Evolutionary conservation across 352 stramenopile genomes (phyloP).

Genomic region (Globisporangium cylindrosporum): DNA sequence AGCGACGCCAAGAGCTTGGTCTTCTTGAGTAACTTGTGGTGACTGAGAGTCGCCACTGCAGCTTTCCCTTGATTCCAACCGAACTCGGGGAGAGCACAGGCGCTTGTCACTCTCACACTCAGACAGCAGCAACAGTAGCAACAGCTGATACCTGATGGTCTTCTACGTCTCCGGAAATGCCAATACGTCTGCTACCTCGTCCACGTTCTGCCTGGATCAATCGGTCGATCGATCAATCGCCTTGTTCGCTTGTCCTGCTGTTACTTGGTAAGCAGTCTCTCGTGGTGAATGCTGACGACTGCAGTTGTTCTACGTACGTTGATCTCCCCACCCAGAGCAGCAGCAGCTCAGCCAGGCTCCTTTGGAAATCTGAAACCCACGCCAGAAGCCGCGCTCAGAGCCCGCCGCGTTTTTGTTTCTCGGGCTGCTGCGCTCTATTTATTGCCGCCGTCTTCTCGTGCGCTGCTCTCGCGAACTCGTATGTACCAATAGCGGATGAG

Average conservation of each 20-base stretch:
- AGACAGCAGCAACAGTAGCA: neutral
- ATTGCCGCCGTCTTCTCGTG: neutral
- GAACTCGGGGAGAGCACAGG: neutral
- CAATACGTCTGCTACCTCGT: neutral
- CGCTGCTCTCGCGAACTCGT: neutral
- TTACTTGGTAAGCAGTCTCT: conserved; percentile 5
- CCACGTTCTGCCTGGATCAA: neutral
- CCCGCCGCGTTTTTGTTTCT: neutral
- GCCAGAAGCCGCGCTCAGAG: neutral
- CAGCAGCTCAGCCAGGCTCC: neutral
- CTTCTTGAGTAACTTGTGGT: conserved; percentile 18
- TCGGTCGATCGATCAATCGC: neutral
- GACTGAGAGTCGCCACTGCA: conserved; percentile 8
- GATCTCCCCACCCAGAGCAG: neutral
- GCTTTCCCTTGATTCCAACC: neutral
- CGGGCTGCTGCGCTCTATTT: neutral
- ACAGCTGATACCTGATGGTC: neutral
- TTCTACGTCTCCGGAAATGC: neutral
- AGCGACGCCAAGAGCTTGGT: conserved; percentile 27
- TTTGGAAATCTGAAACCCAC: conserved; percentile 9
- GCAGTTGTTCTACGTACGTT: neutral
- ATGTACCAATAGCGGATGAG: neutral
- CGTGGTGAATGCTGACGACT: neutral
- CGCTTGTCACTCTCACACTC: neutral
- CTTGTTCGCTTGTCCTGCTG: neutral